Conservation (phyloP, 441 rosid genomes). For the Erodium texanum region DNA sequence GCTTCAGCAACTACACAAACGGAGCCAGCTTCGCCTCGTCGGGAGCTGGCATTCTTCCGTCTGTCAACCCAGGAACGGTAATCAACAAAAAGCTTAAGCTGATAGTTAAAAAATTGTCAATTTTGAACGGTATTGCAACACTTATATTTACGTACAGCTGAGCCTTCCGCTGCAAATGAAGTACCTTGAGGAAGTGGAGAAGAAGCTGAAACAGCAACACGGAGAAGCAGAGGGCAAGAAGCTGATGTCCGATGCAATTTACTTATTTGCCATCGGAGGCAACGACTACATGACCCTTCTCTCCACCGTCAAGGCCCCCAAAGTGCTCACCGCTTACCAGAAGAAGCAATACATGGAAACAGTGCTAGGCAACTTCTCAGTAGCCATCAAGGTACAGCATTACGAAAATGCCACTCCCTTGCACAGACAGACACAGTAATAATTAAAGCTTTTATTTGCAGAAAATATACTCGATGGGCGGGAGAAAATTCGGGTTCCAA, state of each 20-base stretch:
- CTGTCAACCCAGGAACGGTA: not conserved
- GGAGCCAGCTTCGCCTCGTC: constrained; percentile 26
- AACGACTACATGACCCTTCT: not conserved
- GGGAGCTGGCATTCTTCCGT: constrained; percentile 10
- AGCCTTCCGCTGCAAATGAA: constrained; percentile 7
- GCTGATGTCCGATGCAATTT: constrained; percentile 11
- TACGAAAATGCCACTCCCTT: no score
- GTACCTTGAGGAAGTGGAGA: constrained; percentile 8
- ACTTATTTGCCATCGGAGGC: constrained; percentile 11
- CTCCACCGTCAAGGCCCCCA: not conserved
- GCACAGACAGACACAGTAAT: no score
- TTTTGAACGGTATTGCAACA: no score
- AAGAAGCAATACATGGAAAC: constrained; percentile 9
- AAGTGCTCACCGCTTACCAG: constrained; percentile 1
- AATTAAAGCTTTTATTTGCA: no score
- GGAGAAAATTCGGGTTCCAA: constrained; percentile 24
- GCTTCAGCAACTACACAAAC: constrained; percentile 11
- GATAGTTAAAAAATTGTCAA: no score
- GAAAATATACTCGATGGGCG: constrained; percentile 23
- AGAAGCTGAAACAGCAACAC: not conserved
- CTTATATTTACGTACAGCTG: no score
- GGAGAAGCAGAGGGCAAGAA: constrained; percentile 1
- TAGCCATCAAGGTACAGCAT: constrained; percentile 5
- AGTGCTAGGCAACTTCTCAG: constrained; percentile 11
- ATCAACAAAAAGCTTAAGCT: not conserved